phyloP scores from a whole-genome alignment of 2,329 filamentous ascomycete species.

The Aspergillus jensenii region DNA sequence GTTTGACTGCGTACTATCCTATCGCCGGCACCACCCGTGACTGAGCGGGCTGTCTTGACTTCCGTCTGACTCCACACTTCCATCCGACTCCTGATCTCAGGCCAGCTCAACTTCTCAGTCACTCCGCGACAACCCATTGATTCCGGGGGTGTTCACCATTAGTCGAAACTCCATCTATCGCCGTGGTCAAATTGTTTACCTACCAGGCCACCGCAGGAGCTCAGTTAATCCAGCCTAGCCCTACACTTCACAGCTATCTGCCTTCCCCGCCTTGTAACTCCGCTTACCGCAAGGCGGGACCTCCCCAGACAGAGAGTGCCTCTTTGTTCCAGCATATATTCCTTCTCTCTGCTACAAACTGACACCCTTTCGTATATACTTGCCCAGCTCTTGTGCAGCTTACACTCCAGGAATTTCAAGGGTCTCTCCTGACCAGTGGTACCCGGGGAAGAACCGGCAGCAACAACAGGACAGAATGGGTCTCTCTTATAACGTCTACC shows the following conservation, averaged over 20 bases:
- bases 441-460: conserved; percentile 14
- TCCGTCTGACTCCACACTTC: conserved; percentile 3
- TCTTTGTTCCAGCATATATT: conserved; percentile 1
- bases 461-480: conserved; percentile 61
- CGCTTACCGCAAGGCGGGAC: conserved; percentile 14
- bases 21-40: conserved; percentile 2
- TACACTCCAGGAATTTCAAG: conserved; percentile 20
- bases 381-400: conserved; percentile 16
- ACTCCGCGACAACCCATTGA: background rate
- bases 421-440: conserved; percentile 12
- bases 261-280: conserved; percentile 9
- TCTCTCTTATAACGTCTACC: conserved; percentile 86
- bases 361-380: conserved; percentile 5
- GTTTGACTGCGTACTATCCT: background rate
- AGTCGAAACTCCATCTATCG: background rate
- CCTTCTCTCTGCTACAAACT: background rate
- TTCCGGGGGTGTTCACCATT: background rate
- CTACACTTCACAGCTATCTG: conserved; percentile 1
- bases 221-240: background rate
- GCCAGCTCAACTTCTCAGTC: background rate
- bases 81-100: background rate
- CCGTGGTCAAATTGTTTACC: background rate
- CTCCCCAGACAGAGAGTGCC: conserved; percentile 4
- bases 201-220: background rate
- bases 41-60: conserved; percentile 1